phyloP scores from a whole-genome alignment of 2,329 filamentous ascomycete species.

The Lasiodiplodia hormozganensis region DNA sequence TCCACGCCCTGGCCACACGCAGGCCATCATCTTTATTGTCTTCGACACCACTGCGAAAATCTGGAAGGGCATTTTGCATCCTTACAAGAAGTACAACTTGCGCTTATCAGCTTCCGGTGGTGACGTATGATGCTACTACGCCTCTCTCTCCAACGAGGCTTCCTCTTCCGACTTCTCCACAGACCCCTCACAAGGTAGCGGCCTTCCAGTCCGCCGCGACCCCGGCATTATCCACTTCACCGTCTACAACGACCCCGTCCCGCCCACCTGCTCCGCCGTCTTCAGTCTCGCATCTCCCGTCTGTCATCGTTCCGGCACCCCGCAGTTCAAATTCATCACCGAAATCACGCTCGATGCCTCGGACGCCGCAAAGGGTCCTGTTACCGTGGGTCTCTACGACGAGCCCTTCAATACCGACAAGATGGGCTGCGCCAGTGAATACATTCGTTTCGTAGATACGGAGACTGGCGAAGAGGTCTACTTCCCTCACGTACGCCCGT shows the following conservation, averaged over 20 bases:
- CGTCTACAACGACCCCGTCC: background rate
- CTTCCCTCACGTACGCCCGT: background rate
- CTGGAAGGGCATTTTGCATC: background rate
- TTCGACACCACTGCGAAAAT: background rate
- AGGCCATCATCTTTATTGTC: no score
- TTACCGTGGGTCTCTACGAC: background rate
- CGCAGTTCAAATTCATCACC: background rate
- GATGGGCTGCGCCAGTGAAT: background rate
- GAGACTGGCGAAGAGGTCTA: background rate
- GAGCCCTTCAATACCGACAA: background rate
- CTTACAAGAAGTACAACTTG: background rate
- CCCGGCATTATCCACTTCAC: background rate
- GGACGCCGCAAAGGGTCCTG: background rate
- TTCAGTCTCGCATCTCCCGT: constrained; percentile 54
- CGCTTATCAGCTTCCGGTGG: background rate
- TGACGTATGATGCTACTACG: background rate
- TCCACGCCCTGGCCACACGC: background rate
- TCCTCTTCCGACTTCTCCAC: no score
- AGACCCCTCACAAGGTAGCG: background rate
- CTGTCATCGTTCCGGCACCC: constrained; percentile 32
- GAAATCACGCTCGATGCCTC: background rate
- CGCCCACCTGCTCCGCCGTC: background rate
- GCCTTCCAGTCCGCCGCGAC: background rate
- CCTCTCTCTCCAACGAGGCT: no score
- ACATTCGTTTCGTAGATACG: background rate